These are phyloP conservation scores for Cafeteria roenbergensis DNA, from an alignment of 108 stramenopile genomes.

Conservation along the genomic window DNA sequence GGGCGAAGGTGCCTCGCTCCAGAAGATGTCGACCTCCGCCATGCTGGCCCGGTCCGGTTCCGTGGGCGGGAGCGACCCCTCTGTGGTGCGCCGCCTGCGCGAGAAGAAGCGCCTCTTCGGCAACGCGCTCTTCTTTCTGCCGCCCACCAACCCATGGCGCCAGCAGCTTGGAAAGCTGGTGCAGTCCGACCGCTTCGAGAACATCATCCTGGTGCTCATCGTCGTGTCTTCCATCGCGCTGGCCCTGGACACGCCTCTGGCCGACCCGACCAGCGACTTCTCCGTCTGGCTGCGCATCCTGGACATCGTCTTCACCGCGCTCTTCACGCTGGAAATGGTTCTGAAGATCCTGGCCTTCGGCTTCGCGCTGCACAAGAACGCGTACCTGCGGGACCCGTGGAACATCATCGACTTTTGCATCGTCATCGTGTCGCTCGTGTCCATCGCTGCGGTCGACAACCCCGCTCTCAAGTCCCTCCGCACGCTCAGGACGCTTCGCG, in stretches of 20 bases:
- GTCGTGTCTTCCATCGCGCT: constrained; percentile 25
- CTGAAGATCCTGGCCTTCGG: constrained; percentile 51
- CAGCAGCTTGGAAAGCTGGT: not conserved
- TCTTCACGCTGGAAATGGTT: constrained; percentile 48
- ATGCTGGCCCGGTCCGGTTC: no score
- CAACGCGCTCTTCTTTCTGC: no score
- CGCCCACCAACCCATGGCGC: no score
- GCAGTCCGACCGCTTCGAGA: constrained; percentile 19
- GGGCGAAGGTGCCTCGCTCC: no score
- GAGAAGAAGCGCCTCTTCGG: no score
- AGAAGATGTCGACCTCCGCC: no score
- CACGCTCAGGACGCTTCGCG: constrained; percentile 39
- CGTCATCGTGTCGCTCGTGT: constrained; percentile 37
- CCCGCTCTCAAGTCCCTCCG: constrained; percentile 25
- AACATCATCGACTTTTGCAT: constrained; percentile 50
- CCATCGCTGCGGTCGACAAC: constrained; percentile 1
- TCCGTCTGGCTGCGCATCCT: not conserved
- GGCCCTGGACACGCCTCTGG: constrained; percentile 33
- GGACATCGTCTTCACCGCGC: constrained; percentile 34
- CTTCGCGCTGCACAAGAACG: constrained; percentile 18
- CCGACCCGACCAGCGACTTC: not conserved
- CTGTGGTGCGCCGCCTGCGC: no score
- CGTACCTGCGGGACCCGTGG: constrained; percentile 48
- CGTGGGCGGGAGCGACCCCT: no score
- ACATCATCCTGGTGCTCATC: constrained; percentile 29